Evolutionary conservation across 1,284 basidiomycete genomes (phyloP).

Genomic region (Mycena sp.): DNA sequence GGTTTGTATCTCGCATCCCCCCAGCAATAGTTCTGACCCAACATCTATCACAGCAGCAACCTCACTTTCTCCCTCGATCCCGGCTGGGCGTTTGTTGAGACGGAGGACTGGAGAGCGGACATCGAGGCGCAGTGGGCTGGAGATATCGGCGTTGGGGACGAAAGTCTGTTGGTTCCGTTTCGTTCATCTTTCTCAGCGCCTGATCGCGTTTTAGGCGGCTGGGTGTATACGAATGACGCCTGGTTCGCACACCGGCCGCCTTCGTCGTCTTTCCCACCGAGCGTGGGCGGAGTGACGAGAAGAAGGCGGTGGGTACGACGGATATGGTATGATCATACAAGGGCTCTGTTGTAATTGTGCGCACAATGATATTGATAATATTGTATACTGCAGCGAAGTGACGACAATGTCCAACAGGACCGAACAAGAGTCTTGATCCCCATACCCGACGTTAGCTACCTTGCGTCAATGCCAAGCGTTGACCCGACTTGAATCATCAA

Average conservation of each 20-base stretch:
- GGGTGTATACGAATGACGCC: constrained; percentile 80
- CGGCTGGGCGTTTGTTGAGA: constrained; percentile 77
- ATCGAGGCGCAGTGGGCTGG: constrained; percentile 62
- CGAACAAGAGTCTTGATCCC: too few relatives aligned
- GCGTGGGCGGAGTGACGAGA: constrained; percentile 63
- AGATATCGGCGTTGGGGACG: constrained; percentile 46
- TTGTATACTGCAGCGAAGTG: too few relatives aligned
- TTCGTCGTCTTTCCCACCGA: constrained; percentile 47
- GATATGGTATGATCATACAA: constrained; percentile 56
- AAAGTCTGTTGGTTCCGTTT: constrained; percentile 44
- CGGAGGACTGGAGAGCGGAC: constrained; percentile 82
- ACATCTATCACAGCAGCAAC: constrained; percentile 64
- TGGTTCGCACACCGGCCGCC: constrained; percentile 64
- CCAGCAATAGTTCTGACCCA: constrained; percentile 7
- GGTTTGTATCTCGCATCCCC: constrained; percentile 56
- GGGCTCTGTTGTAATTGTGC: not conserved
- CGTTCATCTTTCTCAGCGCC: not conserved
- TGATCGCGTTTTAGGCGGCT: constrained; percentile 59
- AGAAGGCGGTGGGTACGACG: constrained; percentile 71
- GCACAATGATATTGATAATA: too few relatives aligned
- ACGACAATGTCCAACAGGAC: too few relatives aligned
- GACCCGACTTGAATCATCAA: too few relatives aligned
- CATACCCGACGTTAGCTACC: too few relatives aligned
- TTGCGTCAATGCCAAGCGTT: too few relatives aligned
- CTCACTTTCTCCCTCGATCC: constrained; percentile 76